Conservation (phyloP, 179 eudicot genomes). For the Beta corolliflora region DNA sequence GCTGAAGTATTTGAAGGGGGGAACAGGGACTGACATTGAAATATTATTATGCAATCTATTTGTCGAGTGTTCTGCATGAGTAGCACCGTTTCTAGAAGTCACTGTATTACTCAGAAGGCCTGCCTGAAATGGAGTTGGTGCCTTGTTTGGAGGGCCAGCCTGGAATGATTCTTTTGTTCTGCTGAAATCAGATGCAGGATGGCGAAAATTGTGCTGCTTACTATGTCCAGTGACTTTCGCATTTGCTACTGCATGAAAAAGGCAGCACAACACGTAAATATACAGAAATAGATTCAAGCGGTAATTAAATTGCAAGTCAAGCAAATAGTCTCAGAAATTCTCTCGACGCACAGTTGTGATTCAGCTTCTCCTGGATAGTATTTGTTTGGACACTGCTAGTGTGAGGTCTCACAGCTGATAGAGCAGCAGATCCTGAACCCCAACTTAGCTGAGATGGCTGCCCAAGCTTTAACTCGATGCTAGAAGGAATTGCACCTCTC, state of each 20-base stretch:
- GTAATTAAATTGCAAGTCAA: neutral
- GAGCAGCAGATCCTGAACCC: constrained; percentile 36
- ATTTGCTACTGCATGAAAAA: constrained; percentile 40
- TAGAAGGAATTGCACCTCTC: constrained; percentile 44
- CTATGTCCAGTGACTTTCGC: constrained; percentile 22
- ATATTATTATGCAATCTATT: constrained; percentile 29
- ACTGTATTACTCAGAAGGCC: constrained; percentile 24
- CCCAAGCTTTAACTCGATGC: constrained; percentile 65
- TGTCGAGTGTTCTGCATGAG: constrained; percentile 27
- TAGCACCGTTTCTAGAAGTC: constrained; percentile 26
- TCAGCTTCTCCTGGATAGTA: constrained; percentile 37
- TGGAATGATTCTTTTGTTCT: constrained; percentile 32
- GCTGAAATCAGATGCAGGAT: constrained; percentile 33
- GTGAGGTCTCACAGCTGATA: constrained; percentile 31
- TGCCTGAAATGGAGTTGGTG: constrained; percentile 26
- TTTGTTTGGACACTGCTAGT: constrained; percentile 31
- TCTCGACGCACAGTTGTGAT: constrained; percentile 42
- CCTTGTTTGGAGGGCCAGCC: constrained; percentile 25
- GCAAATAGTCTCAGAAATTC: constrained; percentile 17
- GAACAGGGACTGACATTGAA: constrained; percentile 24
- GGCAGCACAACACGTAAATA: constrained; percentile 15
- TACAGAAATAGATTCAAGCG: neutral
- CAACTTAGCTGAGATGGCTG: constrained; percentile 60
- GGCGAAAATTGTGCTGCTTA: constrained; percentile 27
- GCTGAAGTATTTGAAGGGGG: constrained; percentile 30